Conservation (phyloP, 1,139 yeast species). For the Meyerozyma elateridarum region DNA sequence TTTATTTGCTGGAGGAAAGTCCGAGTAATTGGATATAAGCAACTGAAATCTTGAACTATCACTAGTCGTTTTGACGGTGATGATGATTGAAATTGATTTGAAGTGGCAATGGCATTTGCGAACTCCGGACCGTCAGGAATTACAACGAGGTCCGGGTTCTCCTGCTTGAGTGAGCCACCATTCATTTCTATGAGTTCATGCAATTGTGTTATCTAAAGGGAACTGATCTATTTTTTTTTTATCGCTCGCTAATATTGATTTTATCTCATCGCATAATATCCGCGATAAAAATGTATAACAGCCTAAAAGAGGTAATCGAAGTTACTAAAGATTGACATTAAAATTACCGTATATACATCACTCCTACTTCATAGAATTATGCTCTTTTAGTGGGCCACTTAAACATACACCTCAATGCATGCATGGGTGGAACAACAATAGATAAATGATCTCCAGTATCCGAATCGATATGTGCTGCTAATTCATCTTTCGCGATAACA, state of each 20-base stretch:
- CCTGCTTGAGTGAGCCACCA: conserved; percentile 1
- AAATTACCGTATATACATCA: background rate
- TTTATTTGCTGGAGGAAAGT: no score
- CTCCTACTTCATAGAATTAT: no score
- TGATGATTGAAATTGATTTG: no score
- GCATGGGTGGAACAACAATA: conserved; percentile 1
- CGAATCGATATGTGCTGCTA: conserved; percentile 6
- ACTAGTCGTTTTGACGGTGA: no score
- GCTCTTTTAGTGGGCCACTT: conserved; percentile 10
- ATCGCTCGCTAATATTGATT: no score
- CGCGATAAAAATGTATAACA: conserved; percentile 4
- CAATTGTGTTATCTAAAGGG: no score
- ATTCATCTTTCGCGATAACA: conserved; percentile 40
- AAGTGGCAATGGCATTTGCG: no score
- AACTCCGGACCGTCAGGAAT: no score
- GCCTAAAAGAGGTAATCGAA: conserved; percentile 1
- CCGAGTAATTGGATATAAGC: no score
- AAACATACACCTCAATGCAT: conserved; percentile 4
- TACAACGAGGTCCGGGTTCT: background rate
- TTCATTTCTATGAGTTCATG: conserved; percentile 1
- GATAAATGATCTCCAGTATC: conserved; percentile 1
- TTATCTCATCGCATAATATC: conserved; percentile 5
- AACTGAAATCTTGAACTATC: no score
- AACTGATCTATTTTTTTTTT: no score
- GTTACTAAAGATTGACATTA: background rate